These are phyloP conservation scores for Blastomyces gilchristii DNA, from an alignment of 2,329 filamentous ascomycete species.

Conservation along the genomic window DNA sequence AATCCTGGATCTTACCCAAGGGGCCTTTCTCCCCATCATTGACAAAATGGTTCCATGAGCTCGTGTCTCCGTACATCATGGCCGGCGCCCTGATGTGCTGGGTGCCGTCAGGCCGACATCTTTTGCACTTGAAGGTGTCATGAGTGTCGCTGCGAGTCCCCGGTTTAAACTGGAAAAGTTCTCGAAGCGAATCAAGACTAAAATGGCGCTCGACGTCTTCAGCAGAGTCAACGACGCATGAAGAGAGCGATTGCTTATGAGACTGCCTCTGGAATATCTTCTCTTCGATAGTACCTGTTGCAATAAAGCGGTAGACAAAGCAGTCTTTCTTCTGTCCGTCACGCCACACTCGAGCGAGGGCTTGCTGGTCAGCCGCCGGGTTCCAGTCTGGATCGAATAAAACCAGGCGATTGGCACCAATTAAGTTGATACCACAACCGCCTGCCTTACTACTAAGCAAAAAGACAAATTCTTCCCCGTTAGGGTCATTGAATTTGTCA, in stretches of 20 bases:
- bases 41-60: constrained; percentile 97
- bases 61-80: constrained; percentile 95
- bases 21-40: constrained; percentile 59
- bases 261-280: constrained; percentile 99
- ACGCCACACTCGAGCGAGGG: constrained; percentile 93
- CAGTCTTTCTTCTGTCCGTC: constrained; percentile 99
- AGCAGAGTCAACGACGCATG: constrained; percentile 89
- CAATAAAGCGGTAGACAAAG: constrained; percentile 99
- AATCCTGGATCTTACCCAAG: constrained; percentile 75
- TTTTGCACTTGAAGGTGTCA: constrained; percentile 97
- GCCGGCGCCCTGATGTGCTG: constrained; percentile 86
- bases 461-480: constrained; percentile 85
- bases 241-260: constrained; percentile 94
- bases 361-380: constrained; percentile 92
- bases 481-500: constrained; percentile 92
- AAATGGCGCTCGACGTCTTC: constrained; percentile 98
- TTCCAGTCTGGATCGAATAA: constrained; percentile 99
- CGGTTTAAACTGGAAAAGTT: constrained; percentile 85
- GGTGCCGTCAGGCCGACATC: constrained; percentile 76
- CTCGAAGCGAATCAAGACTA: constrained; percentile 76
- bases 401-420: constrained; percentile 86
- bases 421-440: constrained; percentile 90
- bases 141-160: constrained; percentile 87
- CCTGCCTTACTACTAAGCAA: constrained; percentile 94
- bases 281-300: constrained; percentile 94